Base-by-base conservation (phyloP, 2,329 filamentous ascomycete species). In the Paecilomyces variotii region DNA sequence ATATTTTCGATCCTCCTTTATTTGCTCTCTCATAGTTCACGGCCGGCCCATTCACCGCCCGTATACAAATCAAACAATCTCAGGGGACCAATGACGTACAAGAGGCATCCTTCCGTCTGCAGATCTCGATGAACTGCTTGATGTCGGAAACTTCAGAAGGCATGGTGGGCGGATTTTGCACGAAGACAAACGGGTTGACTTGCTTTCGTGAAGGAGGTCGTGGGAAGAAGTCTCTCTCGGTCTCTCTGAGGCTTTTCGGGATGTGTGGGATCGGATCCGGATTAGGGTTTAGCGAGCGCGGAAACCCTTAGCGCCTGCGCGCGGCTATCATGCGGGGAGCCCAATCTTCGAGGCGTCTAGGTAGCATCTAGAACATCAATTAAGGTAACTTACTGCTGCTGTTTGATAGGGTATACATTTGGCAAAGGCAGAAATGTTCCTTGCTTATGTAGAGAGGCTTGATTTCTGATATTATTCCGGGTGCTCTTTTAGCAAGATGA, bases 41-140 rank as follows among this genome's bases (percentile, higher is more conserved):
- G 19, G n/a, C 39, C 39, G 5, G 6, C 24, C 39, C 39, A 24
- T 45, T 45, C 39, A 45, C 39, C 39, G 39, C 39, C 39, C 39
- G 39, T 45, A 45, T 32, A 32, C 30, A 32, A 32, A 19, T 45
- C 4, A n/a, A 39, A 52, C 28, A 55, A 57, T 45, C 10, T 25
- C 25, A 27, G 27, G 24, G 53, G 54, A 56, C 63, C 39, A n/a
- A 62, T 57, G 61, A 92, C 91, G 76, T 90, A 99, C 94, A 96
- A 78, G 90, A 95, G 79, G 94, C 94, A 87, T 99, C 95, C 86
- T 96, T 96, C 80, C 94, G 90, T 82, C 93, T 89, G 88, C 90
- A 96, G 87, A 99, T 96, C 89, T 97, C 94, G 81, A 99, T 96
- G 90, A 99, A 99, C 86, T 96, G 79, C 78, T 99, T 97, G 87